A percentile compares a stretch with the other conserved stretches of the same genome.
phyloP scores from a whole-genome alignment of 805 yeast genomes.

The Pichia scutulata region DNA sequence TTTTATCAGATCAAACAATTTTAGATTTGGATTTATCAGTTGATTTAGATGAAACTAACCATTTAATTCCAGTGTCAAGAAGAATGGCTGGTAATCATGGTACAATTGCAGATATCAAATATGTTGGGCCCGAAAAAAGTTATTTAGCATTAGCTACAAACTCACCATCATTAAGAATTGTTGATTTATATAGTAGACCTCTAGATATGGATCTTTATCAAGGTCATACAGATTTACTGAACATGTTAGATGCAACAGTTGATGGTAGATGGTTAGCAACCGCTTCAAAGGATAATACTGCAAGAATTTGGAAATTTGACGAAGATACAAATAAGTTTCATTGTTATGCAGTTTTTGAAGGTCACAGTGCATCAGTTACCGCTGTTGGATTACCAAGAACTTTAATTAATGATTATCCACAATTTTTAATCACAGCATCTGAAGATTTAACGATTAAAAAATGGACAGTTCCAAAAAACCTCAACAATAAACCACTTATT shows the following conservation, averaged over 20 bases:
- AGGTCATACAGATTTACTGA: slow-evolving; percentile 82
- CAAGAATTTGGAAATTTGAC: slow-evolving; percentile 71
- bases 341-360: slow-evolving; percentile 59
- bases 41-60: slow-evolving; percentile 23
- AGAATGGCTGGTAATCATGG: slow-evolving; percentile 91
- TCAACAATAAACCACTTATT: slow-evolving; percentile 12
- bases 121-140: slow-evolving; percentile 54
- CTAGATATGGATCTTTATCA: slow-evolving; percentile 58
- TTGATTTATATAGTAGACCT: slow-evolving; percentile 50
- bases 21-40: slow-evolving; percentile 21
- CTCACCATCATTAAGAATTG: slow-evolving; percentile 77
- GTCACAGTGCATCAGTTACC: slow-evolving; percentile 83
- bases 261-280: slow-evolving; percentile 91
- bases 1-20: slow-evolving; percentile 81
- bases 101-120: slow-evolving; percentile 82
- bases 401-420: slow-evolving; percentile 40
- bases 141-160: slow-evolving; percentile 84
- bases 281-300: slow-evolving; percentile 83
- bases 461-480: slow-evolving; percentile 61
- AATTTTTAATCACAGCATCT: slow-evolving; percentile 72
- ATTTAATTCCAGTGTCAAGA: slow-evolving; percentile 36
- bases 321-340: slow-evolving; percentile 33
- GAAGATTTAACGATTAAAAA: slow-evolving; percentile 79
- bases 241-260: slow-evolving; percentile 64
- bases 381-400: slow-evolving; percentile 70